Evolutionary conservation across 2,329 filamentous ascomycete genomes (phyloP).

Genomic region (Sarocladium strictum): DNA sequence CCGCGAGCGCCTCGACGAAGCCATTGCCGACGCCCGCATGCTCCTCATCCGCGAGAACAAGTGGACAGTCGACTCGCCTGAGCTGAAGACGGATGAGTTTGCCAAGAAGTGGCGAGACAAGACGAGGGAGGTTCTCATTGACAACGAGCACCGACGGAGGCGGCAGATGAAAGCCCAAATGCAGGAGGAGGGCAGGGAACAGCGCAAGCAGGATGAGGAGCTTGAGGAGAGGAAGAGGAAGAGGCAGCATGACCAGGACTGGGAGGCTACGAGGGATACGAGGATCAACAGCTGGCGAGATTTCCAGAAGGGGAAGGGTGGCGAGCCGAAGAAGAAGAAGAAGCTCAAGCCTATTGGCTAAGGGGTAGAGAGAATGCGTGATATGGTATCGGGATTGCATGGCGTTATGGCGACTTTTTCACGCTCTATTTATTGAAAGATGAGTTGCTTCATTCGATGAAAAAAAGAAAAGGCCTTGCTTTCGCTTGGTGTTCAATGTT

Average conservation of each 20-base stretch:
- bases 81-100: slow-evolving; percentile 80
- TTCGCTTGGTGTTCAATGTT: too few relatives aligned
- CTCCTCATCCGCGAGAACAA: slow-evolving; percentile 91
- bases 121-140: slow-evolving; percentile 81
- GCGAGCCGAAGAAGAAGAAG: slow-evolving; percentile 58
- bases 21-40: slow-evolving; percentile 92
- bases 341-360: slow-evolving; percentile 61
- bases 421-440: background rate
- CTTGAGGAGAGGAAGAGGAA: slow-evolving; percentile 74
- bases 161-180: slow-evolving; percentile 89
- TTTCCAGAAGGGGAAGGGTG: slow-evolving; percentile 70
- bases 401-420: background rate
- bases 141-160: slow-evolving; percentile 80
- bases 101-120: slow-evolving; percentile 84
- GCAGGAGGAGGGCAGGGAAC: slow-evolving; percentile 90
- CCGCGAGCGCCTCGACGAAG: slow-evolving; percentile 80
- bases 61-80: slow-evolving; percentile 81
- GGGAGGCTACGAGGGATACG: slow-evolving; percentile 88
- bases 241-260: slow-evolving; percentile 88
- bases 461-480: too few relatives aligned
- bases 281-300: slow-evolving; percentile 91
- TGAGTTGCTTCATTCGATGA: background rate
- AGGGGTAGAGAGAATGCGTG: slow-evolving; percentile 14
- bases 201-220: slow-evolving; percentile 82
- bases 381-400: background rate